Conservation (phyloP, 2,329 filamentous ascomycete species). For the Hypoxylon sp. region DNA sequence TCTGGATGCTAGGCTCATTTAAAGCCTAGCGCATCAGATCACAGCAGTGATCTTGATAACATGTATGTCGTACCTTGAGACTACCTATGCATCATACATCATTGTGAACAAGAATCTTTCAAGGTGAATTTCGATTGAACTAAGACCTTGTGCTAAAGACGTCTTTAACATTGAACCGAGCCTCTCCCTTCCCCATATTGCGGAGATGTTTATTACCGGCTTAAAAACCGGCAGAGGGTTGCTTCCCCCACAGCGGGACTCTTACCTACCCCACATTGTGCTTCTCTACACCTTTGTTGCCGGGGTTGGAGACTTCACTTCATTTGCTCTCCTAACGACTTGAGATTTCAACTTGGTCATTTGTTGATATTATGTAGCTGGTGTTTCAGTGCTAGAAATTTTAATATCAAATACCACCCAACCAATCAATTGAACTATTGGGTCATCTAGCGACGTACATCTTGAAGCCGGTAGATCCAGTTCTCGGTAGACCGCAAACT, state of each 20-base stretch:
- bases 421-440: neutral
- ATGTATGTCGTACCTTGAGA: neutral
- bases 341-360: slow-evolving; percentile 12
- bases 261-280: slow-evolving; percentile 37
- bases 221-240: slow-evolving; percentile 21
- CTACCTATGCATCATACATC: neutral
- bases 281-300: slow-evolving; percentile 22
- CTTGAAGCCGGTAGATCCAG: neutral
- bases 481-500: neutral
- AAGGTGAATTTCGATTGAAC: slow-evolving; percentile 1
- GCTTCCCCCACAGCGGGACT: slow-evolving; percentile 42
- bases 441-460: neutral
- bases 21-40: slow-evolving; percentile 1
- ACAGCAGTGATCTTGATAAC: neutral
- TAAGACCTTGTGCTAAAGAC: neutral
- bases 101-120: neutral
- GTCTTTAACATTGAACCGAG: slow-evolving; percentile 23
- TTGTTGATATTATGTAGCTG: neutral
- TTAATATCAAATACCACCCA: neutral
- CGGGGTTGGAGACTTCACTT: slow-evolving; percentile 8
- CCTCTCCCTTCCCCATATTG: slow-evolving; percentile 15
- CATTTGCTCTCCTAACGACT: neutral
- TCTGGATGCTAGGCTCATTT: slow-evolving; percentile 5
- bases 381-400: neutral
- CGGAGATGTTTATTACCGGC: slow-evolving; percentile 37